Conservation (phyloP, 768 basidiomycete species). For the Boletellus ananiceps region DNA sequence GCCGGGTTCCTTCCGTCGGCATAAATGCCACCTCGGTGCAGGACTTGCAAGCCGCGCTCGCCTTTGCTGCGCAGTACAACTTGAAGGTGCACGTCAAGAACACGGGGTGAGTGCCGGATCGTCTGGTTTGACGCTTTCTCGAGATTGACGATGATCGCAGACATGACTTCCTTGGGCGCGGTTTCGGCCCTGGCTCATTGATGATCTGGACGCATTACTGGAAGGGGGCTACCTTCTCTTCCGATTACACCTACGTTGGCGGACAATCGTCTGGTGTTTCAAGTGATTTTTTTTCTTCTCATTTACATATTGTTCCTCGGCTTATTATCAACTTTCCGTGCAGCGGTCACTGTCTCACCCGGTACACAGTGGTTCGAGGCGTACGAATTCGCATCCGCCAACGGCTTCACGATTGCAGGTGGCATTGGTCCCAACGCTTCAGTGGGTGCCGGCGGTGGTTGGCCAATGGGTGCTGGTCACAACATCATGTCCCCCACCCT, state of each 20-base stretch:
- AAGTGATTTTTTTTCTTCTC: background rate
- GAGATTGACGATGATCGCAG: background rate
- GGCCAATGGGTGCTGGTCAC: background rate
- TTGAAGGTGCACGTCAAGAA: background rate
- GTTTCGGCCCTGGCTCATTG: background rate
- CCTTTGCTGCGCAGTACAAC: background rate
- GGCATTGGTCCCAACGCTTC: background rate
- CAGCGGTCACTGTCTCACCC: background rate
- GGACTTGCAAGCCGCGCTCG: background rate
- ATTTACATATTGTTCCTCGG: background rate
- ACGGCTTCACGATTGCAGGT: no score
- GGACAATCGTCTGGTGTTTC: background rate
- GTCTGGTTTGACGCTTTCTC: background rate
- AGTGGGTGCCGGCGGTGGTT: background rate
- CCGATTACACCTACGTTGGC: background rate
- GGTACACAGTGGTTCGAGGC: no score
- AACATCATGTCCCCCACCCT: background rate
- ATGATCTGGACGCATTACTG: no score
- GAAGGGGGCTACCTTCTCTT: background rate
- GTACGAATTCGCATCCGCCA: no score
- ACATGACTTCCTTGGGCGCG: background rate
- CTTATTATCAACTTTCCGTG: background rate
- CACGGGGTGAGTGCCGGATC: background rate
- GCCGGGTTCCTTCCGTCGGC: background rate
- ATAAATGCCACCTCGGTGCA: background rate